phyloP scores from a whole-genome alignment of 345 rosid genomes.

The Hibiscus syriacus region DNA sequence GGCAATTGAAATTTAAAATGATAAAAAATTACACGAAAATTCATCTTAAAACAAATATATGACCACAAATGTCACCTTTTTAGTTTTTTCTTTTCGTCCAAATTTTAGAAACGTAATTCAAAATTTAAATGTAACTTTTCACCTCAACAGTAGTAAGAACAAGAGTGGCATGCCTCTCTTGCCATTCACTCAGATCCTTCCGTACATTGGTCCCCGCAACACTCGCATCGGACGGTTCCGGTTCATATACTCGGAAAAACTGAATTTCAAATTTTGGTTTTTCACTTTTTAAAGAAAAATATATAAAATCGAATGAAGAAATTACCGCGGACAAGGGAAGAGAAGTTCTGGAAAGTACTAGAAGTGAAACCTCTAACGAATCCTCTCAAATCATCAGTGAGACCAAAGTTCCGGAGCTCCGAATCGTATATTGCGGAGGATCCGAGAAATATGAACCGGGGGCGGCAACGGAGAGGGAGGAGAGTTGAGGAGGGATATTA shows the following conservation, averaged over 20 bases:
- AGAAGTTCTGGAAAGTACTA: too few relatives aligned
- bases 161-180: too few relatives aligned
- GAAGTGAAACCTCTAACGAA: slow-evolving; percentile 74
- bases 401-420: slow-evolving; percentile 61
- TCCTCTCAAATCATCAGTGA: slow-evolving; percentile 78
- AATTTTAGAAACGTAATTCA: too few relatives aligned
- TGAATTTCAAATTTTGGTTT: neutral
- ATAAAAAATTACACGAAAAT: neutral
- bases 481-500: too few relatives aligned
- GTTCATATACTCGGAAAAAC: slow-evolving; percentile 28
- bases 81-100: neutral
- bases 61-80: neutral
- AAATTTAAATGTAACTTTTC: neutral
- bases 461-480: too few relatives aligned
- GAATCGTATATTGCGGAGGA: slow-evolving; percentile 25
- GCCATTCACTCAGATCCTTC: too few relatives aligned
- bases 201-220: slow-evolving; percentile 57
- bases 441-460: slow-evolving; percentile 23
- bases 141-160: too few relatives aligned
- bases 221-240: slow-evolving; percentile 35
- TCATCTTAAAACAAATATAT: neutral
- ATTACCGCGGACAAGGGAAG: slow-evolving; percentile 23
- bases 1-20: neutral
- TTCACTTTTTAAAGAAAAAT: neutral
- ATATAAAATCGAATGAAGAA: neutral